Conservation (phyloP, 2,329 filamentous ascomycete species). For the Massarina eburnea region DNA sequence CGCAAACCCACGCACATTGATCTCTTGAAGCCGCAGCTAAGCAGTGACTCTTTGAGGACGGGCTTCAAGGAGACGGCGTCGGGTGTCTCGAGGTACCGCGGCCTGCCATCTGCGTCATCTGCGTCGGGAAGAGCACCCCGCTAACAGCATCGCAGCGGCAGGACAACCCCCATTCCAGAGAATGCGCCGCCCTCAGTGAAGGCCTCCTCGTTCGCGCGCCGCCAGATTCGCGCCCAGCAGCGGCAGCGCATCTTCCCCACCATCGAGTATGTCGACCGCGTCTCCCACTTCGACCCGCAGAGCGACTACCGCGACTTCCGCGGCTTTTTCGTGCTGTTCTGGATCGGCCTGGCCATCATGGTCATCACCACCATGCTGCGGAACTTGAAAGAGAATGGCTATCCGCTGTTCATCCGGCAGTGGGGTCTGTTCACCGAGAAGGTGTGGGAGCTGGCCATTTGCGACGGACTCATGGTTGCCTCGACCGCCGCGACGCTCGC, state of each 20-base stretch:
- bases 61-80: constrained; percentile 30
- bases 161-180: constrained; percentile 78
- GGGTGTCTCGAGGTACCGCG: constrained; percentile 38
- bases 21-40: constrained; percentile 37
- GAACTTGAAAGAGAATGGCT: constrained; percentile 92
- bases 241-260: constrained; percentile 87
- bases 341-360: constrained; percentile 97
- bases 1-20: constrained; percentile 40
- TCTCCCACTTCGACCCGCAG: constrained; percentile 92
- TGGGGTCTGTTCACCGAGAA: constrained; percentile 88
- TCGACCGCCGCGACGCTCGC: constrained; percentile 72
- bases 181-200: constrained; percentile 93
- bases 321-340: constrained; percentile 97
- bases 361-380: constrained; percentile 90
- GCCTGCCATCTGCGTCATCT: too few relatives aligned
- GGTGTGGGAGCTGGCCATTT: constrained; percentile 80
- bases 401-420: constrained; percentile 80
- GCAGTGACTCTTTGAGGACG: constrained; percentile 31
- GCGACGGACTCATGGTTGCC: constrained; percentile 81
- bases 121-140: neutral
- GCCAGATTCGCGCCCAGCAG: constrained; percentile 78
- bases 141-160: constrained; percentile 61
- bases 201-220: constrained; percentile 80
- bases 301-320: constrained; percentile 94
- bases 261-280: constrained; percentile 84